Evolutionary conservation across 768 basidiomycete species (phyloP), one percentile per base, ranked within the genome.

Genomic region (Termitomyces sp.): DNA sequence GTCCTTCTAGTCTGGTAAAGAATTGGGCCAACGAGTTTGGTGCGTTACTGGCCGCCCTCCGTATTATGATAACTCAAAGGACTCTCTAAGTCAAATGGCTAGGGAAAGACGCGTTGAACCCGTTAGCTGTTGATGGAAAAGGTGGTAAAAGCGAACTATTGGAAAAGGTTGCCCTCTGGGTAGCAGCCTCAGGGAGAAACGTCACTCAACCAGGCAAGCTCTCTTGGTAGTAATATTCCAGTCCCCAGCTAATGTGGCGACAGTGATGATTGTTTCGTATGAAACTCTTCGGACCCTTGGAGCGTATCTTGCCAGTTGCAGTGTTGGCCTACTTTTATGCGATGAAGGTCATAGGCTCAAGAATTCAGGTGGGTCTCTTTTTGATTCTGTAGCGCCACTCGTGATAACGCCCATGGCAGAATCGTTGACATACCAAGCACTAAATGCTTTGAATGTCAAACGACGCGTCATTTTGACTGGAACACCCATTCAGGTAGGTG

Each of bases 21-120:
- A 98, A 98, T 65, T 99, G 97, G 97, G 96, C 93, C 0, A 98
- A 98, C 69, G 97, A 99, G 73, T 78, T 98, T 29, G 84, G 95
- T 87, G 81, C 73, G 34, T n/a, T 56, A n/a, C n/a, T 12, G 25
- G 23, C 47, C 35, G 27, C n/a, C 14, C 53, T 29, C 31, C 29
- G 21, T 41, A 29, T 46, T 38, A 43, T 50, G 17, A 46, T 29
- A 1, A 21, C 54, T 46, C 45, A 35, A 38, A 19, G 27, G 12
- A 38, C 54, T 32, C 40, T 31, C 59, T n/a, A n/a, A 98, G 95
- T 86, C 31, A 99, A 99, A 76, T 99, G 97, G 97, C 77, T 99
- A 17, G 97, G 95, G 3, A 84, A 85, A 66, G 89, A 87, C 44
- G 77, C 95, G 1, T 75, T 97, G 52, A 83, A 83, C n/a, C 84